phyloP scores from a whole-genome alignment of 768 basidiomycete genomes.

The Tylopilus sp. region DNA sequence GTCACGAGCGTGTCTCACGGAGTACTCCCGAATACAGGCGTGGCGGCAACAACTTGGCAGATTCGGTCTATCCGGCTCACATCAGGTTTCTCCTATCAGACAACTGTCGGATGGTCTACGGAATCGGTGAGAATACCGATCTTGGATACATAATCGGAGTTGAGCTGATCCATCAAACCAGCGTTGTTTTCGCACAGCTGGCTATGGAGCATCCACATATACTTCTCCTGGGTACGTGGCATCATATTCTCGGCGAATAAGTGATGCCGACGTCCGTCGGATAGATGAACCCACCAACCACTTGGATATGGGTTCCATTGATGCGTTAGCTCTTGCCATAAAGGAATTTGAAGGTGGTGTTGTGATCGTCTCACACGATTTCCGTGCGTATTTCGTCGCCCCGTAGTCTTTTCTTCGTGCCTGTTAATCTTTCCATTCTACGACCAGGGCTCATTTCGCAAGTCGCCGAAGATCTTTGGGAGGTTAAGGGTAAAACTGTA shows the following conservation, averaged over 20 bases:
- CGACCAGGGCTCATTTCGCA: conserved; percentile 84
- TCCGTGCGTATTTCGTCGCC: conserved; percentile 60
- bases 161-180: conserved; percentile 28
- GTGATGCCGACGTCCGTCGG: conserved; percentile 7
- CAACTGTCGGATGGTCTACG: conserved; percentile 95
- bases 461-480: conserved; percentile 99
- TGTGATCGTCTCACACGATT: conserved; percentile 99
- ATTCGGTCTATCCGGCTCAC: conserved; percentile 90
- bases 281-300: conserved; percentile 94
- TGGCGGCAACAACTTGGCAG: conserved; percentile 95
- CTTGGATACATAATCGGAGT: conserved; percentile 3
- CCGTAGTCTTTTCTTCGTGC: background rate
- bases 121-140: conserved; percentile 64
- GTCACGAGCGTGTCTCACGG: conserved; percentile 10
- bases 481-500: conserved; percentile 93
- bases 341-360: conserved; percentile 98
- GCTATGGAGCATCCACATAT: conserved; percentile 98
- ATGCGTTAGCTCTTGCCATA: conserved; percentile 92
- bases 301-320: conserved; percentile 97
- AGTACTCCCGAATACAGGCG: conserved; percentile 46
- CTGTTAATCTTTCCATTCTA: conserved; percentile 12
- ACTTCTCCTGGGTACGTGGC: conserved; percentile 67
- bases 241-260: conserved; percentile 10
- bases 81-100: conserved; percentile 91
- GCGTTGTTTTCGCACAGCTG: conserved; percentile 94